Evolutionary conservation across 192 early-diverging fungal species (phyloP), one percentile per base, ranked within the genome.

Genomic region (Podila epicladia): DNA sequence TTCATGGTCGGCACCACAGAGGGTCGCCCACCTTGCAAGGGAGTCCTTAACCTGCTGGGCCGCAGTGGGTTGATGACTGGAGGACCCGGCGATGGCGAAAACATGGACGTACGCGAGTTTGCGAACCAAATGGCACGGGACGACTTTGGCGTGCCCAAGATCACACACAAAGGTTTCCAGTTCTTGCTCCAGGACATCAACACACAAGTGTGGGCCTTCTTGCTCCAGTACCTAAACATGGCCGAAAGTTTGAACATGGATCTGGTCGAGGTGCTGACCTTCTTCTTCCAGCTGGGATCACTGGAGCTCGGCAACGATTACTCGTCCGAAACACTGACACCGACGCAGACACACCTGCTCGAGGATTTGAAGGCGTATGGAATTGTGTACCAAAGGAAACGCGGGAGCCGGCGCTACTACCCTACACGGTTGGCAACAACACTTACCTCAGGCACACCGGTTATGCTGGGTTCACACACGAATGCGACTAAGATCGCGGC

Each of bases 121-220:
- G 67, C 72, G 35, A 60, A 59, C 32, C 73, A 69, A 20, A 74
- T 69, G 79, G 45, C 69, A 13, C 50, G 73, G 15, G 69, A 76
- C 37, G 82, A 65, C 41, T 68, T 65, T n/a, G 80, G 67, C 2
- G 82, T 87, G 1, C 84, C 94, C 49, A 83, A 83, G 32, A 99
- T 99, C 64, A 97, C 97, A 9, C 96, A 94, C 75, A 95, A 97
- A 75, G 97, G 97, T 12, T 99, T 99, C 80, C 97, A 99, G 82
- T 99, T 99, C 76, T 75, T 99, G 61, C 79, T 99, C 29, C 96
- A 97, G 80, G 95, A 99, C 75, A 87, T 93, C 22, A 94, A 94
- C 63, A 92, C 95, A 24, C 97, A 99, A 86, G 94, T 97, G 9
- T 99, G 97, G 97, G 94, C 95, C 2, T 93, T 99, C 53, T 82